Conservation (phyloP, 192 early-diverging fungal species). For the Mortierella hygrophila region DNA sequence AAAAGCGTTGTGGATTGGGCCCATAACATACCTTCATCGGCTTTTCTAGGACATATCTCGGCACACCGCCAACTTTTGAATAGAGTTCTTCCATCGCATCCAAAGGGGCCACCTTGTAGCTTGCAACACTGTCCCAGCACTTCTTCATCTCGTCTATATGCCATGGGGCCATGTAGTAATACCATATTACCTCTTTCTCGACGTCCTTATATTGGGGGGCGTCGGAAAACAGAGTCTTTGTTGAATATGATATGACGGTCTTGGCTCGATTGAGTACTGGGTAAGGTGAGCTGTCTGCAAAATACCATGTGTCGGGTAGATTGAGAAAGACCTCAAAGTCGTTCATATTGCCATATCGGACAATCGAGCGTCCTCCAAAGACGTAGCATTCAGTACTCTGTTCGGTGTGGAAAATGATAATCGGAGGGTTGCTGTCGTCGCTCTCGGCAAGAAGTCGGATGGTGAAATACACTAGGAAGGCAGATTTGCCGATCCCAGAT, state of each 20-base stretch:
- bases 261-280: conserved; percentile 24
- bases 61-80: too few relatives aligned
- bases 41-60: too few relatives aligned
- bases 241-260: conserved; percentile 23
- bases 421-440: conserved; percentile 20
- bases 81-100: too few relatives aligned
- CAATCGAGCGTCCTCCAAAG: conserved; percentile 28
- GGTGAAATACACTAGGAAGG: conserved; percentile 24
- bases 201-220: too few relatives aligned
- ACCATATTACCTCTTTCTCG: too few relatives aligned
- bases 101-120: too few relatives aligned
- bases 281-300: conserved; percentile 7
- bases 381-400: conserved; percentile 15
- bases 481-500: conserved; percentile 38
- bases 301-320: background rate
- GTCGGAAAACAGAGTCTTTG: too few relatives aligned
- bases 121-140: too few relatives aligned
- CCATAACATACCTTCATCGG: too few relatives aligned
- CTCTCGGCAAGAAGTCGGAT: conserved; percentile 36
- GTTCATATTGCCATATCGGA: conserved; percentile 21
- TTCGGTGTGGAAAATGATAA: conserved; percentile 32
- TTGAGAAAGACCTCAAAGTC: conserved; percentile 31
- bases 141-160: too few relatives aligned
- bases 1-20: too few relatives aligned
- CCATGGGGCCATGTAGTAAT: too few relatives aligned